Percentiles rank a stretch among this genome's conserved stretches.
Conservation (phyloP, 192 early-diverging fungal genomes). For the Coemansia sp. region DNA sequence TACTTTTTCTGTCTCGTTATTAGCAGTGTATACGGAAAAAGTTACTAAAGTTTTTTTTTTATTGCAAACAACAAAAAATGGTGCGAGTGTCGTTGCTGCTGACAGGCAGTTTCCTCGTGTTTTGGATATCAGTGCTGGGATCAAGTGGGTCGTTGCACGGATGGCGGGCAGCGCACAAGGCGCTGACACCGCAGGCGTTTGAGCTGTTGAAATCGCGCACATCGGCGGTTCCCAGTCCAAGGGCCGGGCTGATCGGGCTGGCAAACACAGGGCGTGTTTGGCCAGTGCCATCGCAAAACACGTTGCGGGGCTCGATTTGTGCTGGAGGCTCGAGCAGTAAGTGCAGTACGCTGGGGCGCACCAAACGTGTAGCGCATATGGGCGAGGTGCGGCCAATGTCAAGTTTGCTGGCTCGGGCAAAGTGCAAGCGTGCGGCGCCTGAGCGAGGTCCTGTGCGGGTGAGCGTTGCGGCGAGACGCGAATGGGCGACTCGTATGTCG, state of each 20-base stretch:
- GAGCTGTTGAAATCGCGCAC: not conserved
- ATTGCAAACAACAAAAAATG: conserved; percentile 13
- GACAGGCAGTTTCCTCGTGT: conserved; percentile 23
- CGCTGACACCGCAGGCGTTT: conserved; percentile 29
- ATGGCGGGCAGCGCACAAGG: conserved; percentile 20
- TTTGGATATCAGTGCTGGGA: conserved; percentile 35
- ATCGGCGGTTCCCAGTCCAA: not conserved
- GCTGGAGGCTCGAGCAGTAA: not conserved
- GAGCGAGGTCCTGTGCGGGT: not conserved
- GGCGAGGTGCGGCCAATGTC: not conserved
- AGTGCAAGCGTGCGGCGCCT: not conserved
- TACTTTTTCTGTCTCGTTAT: too few relatives aligned
- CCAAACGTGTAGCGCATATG: not conserved
- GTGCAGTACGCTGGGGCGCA: not conserved
- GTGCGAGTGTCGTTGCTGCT: conserved; percentile 26
- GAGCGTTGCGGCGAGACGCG: not conserved
- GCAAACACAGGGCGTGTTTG: not conserved
- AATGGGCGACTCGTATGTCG: not conserved
- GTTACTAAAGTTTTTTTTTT: too few relatives aligned
- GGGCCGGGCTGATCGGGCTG: not conserved
- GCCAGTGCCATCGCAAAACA: not conserved
- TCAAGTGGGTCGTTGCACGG: conserved; percentile 21
- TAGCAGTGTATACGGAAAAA: too few relatives aligned
- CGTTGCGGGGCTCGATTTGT: not conserved
- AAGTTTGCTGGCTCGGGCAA: not conserved